phyloP scores from a whole-genome alignment of 352 stramenopile species.

The Phytophthora fragariaefolia region DNA sequence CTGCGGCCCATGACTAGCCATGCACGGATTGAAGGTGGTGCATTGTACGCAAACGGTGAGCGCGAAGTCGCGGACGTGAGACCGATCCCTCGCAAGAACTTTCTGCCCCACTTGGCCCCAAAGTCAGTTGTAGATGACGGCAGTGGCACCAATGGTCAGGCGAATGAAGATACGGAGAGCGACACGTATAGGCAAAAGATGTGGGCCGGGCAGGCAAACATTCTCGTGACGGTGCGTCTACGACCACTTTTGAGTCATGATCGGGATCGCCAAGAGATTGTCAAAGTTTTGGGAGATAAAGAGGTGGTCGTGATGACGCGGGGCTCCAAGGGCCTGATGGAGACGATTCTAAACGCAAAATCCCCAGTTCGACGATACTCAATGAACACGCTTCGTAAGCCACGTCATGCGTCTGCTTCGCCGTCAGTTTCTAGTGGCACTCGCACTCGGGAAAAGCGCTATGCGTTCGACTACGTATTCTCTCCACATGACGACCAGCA shows the following conservation, averaged over 20 bases:
- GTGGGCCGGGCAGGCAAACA: conserved; percentile 89
- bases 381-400: conserved; percentile 42
- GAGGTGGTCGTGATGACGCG: conserved; percentile 86
- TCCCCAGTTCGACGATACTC: conserved; percentile 28
- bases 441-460: conserved; percentile 78
- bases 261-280: conserved; percentile 71
- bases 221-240: conserved; percentile 90
- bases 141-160: conserved; percentile 3
- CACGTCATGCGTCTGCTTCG: conserved; percentile 40
- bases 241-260: conserved; percentile 84
- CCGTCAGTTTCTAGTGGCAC: conserved; percentile 16
- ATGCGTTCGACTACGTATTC: conserved; percentile 92
- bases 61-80: conserved; percentile 15
- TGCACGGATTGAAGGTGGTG: conserved; percentile 40
- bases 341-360: conserved; percentile 15
- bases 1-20: conserved; percentile 42
- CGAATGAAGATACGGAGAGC: conserved; percentile 46
- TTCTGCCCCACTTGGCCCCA: conserved; percentile 28
- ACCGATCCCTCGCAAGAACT: conserved; percentile 25
- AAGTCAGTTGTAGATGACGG: background rate
- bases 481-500: conserved; percentile 68
- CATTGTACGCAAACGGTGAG: conserved; percentile 27
- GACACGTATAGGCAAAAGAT: conserved; percentile 80
- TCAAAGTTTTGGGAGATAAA: conserved; percentile 85
- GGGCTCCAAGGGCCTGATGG: conserved; percentile 12